A percentile compares a stretch with the other conserved stretches of the same genome.
Conservation (phyloP, 2,329 filamentous ascomycete genomes). For the Fusarium anthophilum region DNA sequence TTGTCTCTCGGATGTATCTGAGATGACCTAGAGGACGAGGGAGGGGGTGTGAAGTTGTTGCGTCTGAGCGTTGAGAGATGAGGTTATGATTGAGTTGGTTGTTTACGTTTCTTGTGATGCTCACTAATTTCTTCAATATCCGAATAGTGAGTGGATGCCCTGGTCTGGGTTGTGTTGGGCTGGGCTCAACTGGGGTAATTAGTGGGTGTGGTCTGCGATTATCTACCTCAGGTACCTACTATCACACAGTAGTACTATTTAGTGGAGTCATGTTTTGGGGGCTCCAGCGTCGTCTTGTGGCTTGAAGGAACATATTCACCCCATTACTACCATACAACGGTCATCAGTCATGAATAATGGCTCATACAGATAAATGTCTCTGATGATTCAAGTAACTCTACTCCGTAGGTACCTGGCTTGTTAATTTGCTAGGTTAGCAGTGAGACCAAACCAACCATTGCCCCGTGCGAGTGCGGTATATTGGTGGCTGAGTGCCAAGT, state of each 20-base stretch:
- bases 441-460: background rate
- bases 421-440: background rate
- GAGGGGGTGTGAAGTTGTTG: conserved; percentile 3
- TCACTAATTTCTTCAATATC: conserved; percentile 35
- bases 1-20: background rate
- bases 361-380: background rate
- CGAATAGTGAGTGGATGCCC: conserved; percentile 21
- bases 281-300: conserved; percentile 21
- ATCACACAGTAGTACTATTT: background rate
- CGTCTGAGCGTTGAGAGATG: background rate
- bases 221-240: background rate
- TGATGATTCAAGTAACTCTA: conserved; percentile 3
- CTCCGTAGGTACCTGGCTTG: background rate
- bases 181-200: background rate
- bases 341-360: background rate
- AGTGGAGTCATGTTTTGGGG: conserved; percentile 23
- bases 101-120: conserved; percentile 16
- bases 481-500: conserved; percentile 10
- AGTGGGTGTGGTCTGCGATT: conserved; percentile 15
- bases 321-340: background rate
- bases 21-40: background rate
- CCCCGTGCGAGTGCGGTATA: conserved; percentile 3
- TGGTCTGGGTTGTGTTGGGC: background rate
- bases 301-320: conserved; percentile 10
- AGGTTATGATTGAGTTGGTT: conserved; percentile 2